phyloP scores from a whole-genome alignment of 352 stramenopile genomes.

The Pythium pyrilobum region DNA sequence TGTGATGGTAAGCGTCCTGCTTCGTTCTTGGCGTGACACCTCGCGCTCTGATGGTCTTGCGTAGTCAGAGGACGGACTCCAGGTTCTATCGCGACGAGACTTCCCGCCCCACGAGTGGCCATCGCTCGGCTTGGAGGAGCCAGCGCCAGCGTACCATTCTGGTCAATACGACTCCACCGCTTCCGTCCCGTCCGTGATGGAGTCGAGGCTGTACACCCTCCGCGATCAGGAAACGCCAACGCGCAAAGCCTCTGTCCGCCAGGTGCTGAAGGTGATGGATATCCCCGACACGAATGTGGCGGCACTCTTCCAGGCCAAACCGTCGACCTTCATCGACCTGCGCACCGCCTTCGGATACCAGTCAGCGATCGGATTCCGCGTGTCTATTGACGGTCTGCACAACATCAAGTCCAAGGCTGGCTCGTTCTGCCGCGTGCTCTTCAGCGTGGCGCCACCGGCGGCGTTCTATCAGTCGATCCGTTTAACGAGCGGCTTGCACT shows the following conservation, averaged over 20 bases:
- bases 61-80: conserved; percentile 53
- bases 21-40: background rate
- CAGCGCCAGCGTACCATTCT: conserved; percentile 39
- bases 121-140: conserved; percentile 33
- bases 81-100: conserved; percentile 50
- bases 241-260: background rate
- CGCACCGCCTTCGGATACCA: conserved; percentile 42
- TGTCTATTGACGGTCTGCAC: conserved; percentile 60
- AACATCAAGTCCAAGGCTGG: conserved; percentile 52
- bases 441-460: conserved; percentile 42
- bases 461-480: conserved; percentile 58
- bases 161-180: conserved; percentile 48
- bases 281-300: background rate
- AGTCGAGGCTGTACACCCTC: conserved; percentile 56
- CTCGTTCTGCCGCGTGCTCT: conserved; percentile 51
- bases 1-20: conserved; percentile 25
- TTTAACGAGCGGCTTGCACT: conserved; percentile 45
- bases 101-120: conserved; percentile 45
- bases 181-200: conserved; percentile 37
- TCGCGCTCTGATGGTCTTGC: too few species aligned
- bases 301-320: conserved; percentile 31
- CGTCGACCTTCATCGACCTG: conserved; percentile 38
- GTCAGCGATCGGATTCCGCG: conserved; percentile 54
- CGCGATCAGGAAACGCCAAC: conserved; percentile 14
- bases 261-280: background rate